Evolutionary conservation across 1,139 yeast genomes (phyloP), one percentile per base, ranked within the genome.

Genomic region (Suhomyces maxii): DNA sequence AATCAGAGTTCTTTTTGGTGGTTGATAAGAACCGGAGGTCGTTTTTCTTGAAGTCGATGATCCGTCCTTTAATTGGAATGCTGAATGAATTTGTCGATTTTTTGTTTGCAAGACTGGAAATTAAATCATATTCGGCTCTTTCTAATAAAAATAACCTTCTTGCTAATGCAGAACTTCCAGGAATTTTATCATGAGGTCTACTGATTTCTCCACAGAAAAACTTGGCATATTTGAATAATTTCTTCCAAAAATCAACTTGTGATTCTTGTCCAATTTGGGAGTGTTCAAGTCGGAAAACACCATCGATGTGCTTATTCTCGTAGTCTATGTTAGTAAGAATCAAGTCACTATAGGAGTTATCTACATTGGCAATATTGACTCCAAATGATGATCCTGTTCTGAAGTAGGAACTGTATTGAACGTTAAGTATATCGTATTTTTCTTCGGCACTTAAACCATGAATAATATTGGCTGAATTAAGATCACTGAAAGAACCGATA

Each of bases 31-130:
- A 71, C 34, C 79, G 53, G 42, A 74, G 59, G 51, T 74, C 79
- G 40, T 61, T 55, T 2, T 60, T 55, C 40, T 65, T 63, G 50
- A 74, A 73, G 53, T 75, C 77, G 9, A 74, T 55, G 23, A 70
- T 51, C 6, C 57, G 53, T 1, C 79, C 80, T 2, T 26, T 23
- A 6, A 48, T 12, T 8, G 50, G 52, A 12, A 50, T 39, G 12
- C 34, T 39, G 13, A 44, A 39, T 9, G 25, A 26, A 8, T 37
- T n/a, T 3, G 39, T 8, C 6, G 12, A 12, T 2, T 33, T 26
- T 12, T 31, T 35, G 5, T 32, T 35, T 10, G 36, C 25, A 11
- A 43, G 39, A 9, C 37, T 37, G 8, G 30, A 32, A 9, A 34
- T 28, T 10, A 48, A 25, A 9, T 45, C 46, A 12, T 37, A 28